These are phyloP conservation scores for Kwoniella dendrophila DNA, from an alignment of 768 basidiomycete genomes.

Conservation along the genomic window DNA sequence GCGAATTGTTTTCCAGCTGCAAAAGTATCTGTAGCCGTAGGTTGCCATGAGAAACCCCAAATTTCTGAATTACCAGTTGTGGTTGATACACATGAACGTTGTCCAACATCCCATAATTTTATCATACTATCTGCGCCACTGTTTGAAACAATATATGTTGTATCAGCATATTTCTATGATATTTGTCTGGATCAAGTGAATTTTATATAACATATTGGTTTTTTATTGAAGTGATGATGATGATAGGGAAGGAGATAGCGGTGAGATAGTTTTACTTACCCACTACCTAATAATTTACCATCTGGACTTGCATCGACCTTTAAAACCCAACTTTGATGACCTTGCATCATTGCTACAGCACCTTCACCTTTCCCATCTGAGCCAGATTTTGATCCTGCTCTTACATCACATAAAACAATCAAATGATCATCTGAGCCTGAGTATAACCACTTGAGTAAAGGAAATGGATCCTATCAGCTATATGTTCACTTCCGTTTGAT, in stretches of 20 bases:
- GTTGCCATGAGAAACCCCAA: constrained; percentile 55
- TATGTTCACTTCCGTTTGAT: neutral
- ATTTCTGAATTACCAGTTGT: constrained; percentile 42
- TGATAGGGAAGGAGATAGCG: neutral
- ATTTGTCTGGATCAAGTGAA: neutral
- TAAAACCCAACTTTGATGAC: constrained; percentile 90
- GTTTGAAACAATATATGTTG: neutral
- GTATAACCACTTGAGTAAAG: constrained; percentile 67
- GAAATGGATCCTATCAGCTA: neutral
- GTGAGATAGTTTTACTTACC: constrained; percentile 60
- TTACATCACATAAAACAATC: constrained; percentile 85
- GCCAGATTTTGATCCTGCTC: constrained; percentile 60
- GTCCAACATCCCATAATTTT: constrained; percentile 54
- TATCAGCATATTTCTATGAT: too few relatives aligned
- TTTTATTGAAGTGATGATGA: neutral
- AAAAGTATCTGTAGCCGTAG: constrained; percentile 32
- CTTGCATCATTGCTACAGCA: constrained; percentile 79
- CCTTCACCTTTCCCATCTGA: constrained; percentile 67
- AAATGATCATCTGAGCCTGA: constrained; percentile 93
- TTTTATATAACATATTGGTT: too few relatives aligned
- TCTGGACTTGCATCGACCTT: constrained; percentile 80
- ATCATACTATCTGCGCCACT: constrained; percentile 53
- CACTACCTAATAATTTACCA: constrained; percentile 74
- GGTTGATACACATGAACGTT: constrained; percentile 48
- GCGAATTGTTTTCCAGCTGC: constrained; percentile 52